Evolutionary conservation across 495 filamentous ascomycete species (phyloP).

Genomic region (Penicillium simplicissimum): DNA sequence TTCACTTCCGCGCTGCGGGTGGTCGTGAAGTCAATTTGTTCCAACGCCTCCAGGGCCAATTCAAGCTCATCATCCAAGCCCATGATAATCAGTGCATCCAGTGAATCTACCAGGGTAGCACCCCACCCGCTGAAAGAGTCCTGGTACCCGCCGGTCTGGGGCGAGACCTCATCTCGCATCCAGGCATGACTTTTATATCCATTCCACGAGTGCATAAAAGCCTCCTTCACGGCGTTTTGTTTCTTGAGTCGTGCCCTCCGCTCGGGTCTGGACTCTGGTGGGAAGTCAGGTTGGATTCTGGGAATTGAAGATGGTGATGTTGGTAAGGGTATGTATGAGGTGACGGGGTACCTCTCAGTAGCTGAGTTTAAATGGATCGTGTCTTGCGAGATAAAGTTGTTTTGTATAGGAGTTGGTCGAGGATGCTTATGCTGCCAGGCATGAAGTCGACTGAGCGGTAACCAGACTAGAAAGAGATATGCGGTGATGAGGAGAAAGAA

Average conservation of each 20-base stretch:
- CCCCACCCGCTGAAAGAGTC: conserved; percentile 64
- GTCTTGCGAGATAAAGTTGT: conserved; percentile 9
- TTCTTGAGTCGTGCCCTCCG: conserved; percentile 44
- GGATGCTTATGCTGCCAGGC: conserved; percentile 9
- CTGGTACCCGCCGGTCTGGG: conserved; percentile 54
- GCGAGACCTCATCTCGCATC: conserved; percentile 75
- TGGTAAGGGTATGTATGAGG: conserved; percentile 50
- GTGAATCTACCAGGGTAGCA: conserved; percentile 58
- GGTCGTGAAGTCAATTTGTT: conserved; percentile 56
- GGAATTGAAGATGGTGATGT: conserved; percentile 47
- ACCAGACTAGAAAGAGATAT: conserved; percentile 28
- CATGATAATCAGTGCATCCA: conserved; percentile 67
- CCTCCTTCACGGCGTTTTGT: conserved; percentile 61
- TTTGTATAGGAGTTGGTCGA: conserved; percentile 18
- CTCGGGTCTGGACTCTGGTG: conserved; percentile 38
- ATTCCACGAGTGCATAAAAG: conserved; percentile 72
- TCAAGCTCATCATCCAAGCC: conserved; percentile 60
- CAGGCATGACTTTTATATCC: conserved; percentile 77
- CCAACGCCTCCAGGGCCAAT: conserved; percentile 54
- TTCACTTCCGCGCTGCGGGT: conserved; percentile 59
- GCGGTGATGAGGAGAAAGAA: conserved; percentile 19
- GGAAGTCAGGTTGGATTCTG: conserved; percentile 55
- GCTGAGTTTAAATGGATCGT: conserved; percentile 47
- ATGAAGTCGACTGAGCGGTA: conserved; percentile 31
- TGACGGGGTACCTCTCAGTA: conserved; percentile 50